These are phyloP conservation scores for Thuidium tamariscinum DNA, from an alignment of 225 moss, liverwort and hornwort species.

Conservation along the genomic window DNA sequence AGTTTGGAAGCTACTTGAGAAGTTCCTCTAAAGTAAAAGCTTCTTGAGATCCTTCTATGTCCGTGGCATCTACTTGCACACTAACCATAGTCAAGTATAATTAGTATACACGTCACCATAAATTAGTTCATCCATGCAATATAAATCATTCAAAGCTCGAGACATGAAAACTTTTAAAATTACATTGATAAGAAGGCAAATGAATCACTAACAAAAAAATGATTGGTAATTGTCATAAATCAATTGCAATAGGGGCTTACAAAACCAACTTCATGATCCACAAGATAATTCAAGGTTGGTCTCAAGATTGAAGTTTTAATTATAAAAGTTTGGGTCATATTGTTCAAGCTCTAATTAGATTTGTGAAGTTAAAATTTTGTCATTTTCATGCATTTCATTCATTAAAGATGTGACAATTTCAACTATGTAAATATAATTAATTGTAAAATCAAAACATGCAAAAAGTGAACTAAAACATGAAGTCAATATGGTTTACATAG, in stretches of 20 bases:
- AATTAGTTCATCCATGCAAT: background rate
- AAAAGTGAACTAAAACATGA: background rate
- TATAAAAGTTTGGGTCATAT: fast-evolving
- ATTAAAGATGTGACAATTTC: background rate
- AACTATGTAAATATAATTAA: background rate
- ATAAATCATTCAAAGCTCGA: fast-evolving
- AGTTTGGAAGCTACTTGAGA: too few species aligned
- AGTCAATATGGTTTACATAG: background rate
- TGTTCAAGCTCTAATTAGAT: fast-evolving
- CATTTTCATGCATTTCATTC: background rate
- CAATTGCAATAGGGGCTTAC: background rate
- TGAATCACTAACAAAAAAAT: background rate
- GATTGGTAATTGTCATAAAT: background rate
- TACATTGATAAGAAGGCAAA: background rate
- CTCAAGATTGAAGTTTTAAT: background rate
- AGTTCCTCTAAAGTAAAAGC: too few species aligned
- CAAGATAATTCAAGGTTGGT: background rate
- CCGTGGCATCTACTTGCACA: background rate
- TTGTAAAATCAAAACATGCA: background rate
- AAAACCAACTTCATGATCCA: background rate
- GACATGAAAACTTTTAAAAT: background rate
- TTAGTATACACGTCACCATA: background rate
- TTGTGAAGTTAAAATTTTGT: background rate
- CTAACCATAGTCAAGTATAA: background rate
- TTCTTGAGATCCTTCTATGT: too few species aligned